phyloP scores from a whole-genome alignment of 192 early-diverging fungal species.

The Rhizophagus prolifer region DNA sequence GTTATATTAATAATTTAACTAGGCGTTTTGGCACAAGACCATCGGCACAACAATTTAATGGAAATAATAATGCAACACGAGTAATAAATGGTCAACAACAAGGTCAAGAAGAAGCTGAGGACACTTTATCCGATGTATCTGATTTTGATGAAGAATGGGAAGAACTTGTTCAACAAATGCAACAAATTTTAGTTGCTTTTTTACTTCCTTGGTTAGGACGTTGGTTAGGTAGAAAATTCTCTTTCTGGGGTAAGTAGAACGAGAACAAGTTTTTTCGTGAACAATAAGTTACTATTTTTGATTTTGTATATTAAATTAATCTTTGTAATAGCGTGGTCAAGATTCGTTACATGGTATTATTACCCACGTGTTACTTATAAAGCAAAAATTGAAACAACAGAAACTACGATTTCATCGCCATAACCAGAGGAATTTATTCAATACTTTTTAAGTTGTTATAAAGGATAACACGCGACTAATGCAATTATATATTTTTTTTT shows the following conservation, averaged over 20 bases:
- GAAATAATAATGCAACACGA: not conserved
- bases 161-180: constrained; percentile 4
- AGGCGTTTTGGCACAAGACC: not conserved
- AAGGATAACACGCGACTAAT: not conserved
- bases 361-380: not conserved
- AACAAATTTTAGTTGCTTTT: constrained; percentile 12
- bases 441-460: not conserved
- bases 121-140: not conserved
- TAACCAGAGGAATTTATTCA: not conserved
- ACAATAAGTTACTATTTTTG: not conserved
- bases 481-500: not conserved
- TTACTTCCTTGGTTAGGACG: constrained; percentile 13
- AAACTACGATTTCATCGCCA: not conserved
- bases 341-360: constrained; percentile 29
- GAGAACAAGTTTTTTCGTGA: not conserved
- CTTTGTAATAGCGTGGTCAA: constrained; percentile 15
- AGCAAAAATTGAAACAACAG: not conserved
- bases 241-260: constrained; percentile 24
- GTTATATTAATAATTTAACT: constrained; percentile 6
- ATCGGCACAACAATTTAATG: no score
- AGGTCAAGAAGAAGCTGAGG: not conserved
- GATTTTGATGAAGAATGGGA: constrained; percentile 21
- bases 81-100: not conserved
- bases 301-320: not conserved
- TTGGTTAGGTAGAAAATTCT: constrained; percentile 26